These are phyloP conservation scores for Cryphonectria radicalis DNA, from an alignment of 2,329 filamentous ascomycete species.

Conservation along the genomic window DNA sequence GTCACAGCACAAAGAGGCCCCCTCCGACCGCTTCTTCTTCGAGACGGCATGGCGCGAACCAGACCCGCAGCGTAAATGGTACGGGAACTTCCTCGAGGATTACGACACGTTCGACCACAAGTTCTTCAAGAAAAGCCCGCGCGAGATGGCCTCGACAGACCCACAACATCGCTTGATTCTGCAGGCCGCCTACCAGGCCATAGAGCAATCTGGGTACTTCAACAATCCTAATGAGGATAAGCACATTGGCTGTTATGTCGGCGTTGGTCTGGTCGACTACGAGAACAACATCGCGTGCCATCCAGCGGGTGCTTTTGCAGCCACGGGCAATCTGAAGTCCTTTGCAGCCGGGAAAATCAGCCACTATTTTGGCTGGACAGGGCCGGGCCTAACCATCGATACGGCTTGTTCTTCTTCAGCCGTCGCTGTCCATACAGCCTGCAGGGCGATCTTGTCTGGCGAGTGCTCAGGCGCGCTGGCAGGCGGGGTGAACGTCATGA, in stretches of 20 bases:
- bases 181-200: conserved; percentile 47
- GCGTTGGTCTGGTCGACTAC: conserved; percentile 42
- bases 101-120: conserved; percentile 42
- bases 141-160: conserved; percentile 43
- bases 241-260: conserved; percentile 44
- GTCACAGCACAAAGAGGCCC: conserved; percentile 19
- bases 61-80: conserved; percentile 25
- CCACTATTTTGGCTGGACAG: conserved; percentile 43
- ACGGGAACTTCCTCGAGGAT: conserved; percentile 35
- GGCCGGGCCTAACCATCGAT: conserved; percentile 38
- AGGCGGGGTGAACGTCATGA: conserved; percentile 39
- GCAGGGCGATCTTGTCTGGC: conserved; percentile 34
- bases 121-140: conserved; percentile 45
- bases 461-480: conserved; percentile 39
- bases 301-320: conserved; percentile 42
- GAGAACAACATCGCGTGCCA: conserved; percentile 45
- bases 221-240: neutral
- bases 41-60: conserved; percentile 22
- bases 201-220: conserved; percentile 37
- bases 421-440: conserved; percentile 44
- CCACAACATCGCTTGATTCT: conserved; percentile 45
- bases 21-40: conserved; percentile 17
- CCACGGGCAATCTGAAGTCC: conserved; percentile 35
- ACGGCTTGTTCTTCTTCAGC: conserved; percentile 45
- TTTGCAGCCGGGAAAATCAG: conserved; percentile 38